Base-by-base conservation (phyloP, 257 asterid species). In the Apocynum venetum region DNA sequence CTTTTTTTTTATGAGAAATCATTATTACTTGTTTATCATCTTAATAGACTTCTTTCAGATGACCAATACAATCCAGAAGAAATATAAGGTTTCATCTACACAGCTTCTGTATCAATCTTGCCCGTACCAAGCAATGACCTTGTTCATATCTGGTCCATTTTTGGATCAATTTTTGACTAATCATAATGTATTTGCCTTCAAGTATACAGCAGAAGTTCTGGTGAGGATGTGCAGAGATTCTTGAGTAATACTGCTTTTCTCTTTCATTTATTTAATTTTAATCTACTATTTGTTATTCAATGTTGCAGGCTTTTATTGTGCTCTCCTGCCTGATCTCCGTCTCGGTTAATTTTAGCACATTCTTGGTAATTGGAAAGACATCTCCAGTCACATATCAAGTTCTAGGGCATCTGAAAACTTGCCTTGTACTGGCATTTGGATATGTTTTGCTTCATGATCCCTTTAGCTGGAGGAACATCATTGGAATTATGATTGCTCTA, bases 21-120 rank as follows among this genome's bases (percentile, higher is more conserved):
- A 40, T 73, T 59, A 14, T 71, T 49, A 15, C 77, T 76, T 79
- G 79, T 73, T 88, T 80, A 83, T 63, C 81, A 80, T 76, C 98
- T 89, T 93, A 87, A 91, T 75, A 80, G 78, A 83, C 71, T 81
- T 76, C 85, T 44, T 80, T 81, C 87, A 94, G 97, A 94, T 94
- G 98, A 94, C 97, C 77, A 94, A 94, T 84, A 94, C 96, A 83
- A 92, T 94, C 87, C 97, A 94, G 87, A 94, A 94, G 83, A 92
- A 88, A 78, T 91, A 82, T 72, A 94, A 90, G 85, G 84, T 92
- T 73, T 90, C 98, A 60, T 93, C 98, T 59, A 94, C 98, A 65
- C 97, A 94, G 76, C 92, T 94, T 73, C 85, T 94, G 83, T 91
- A 92, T 83, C 98, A 94, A 82, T 85, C 97, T 76, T 88, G 96